Base-by-base conservation (phyloP, 2,329 filamentous ascomycete species). In the Ceratocystis destructans region DNA sequence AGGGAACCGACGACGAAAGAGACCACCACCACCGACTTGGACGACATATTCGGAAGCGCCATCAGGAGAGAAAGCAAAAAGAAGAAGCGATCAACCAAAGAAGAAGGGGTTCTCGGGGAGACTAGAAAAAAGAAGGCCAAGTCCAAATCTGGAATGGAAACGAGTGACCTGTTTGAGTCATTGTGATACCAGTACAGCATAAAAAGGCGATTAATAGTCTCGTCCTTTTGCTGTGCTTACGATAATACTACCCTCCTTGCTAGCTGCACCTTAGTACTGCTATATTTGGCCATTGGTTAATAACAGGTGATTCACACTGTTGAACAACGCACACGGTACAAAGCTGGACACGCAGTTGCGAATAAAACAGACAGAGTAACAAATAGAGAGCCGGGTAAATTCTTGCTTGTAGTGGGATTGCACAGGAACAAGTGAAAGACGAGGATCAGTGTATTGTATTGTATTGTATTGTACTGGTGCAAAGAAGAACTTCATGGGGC, bases 131-230 rank as follows among this genome's bases (percentile, higher is more conserved):
- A 79, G 72, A 85, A 82, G 74, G 84, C 82, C 71, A 81, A 79
- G 71, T 81, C 79, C 66, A 82, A 78, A 69, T 81, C 78, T 46
- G 77, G 78, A 5, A 68, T 66, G 5, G 62, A 67, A 17, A 63
- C 68, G 22, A 67, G 66, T 46, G 66, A 67, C 72, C 75, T 93
- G 28, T 94, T 94, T 72, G 80, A 79, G 64, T 81, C 81, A 8
- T 74, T 89, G 22, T 67, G 25, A 59, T 53, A 8, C 28, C 3
- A 25, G 22, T n/a, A 59, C 55, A n/a, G 12, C 17, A 15, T n/a
- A 37, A 3, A n/a, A 31, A 37, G 33, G 55, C 28, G 55, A 53
- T 28, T 28, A 4, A 28, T 15, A 53, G 10, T 28, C 20, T 28
- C 15, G 48, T 15, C 22, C 22, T 28, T 15, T 28, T 53, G 15